Evolutionary conservation across 495 filamentous ascomycete genomes (phyloP), one percentile per base, ranked within the genome.

Genomic region (Recurvomyces mirabilis): DNA sequence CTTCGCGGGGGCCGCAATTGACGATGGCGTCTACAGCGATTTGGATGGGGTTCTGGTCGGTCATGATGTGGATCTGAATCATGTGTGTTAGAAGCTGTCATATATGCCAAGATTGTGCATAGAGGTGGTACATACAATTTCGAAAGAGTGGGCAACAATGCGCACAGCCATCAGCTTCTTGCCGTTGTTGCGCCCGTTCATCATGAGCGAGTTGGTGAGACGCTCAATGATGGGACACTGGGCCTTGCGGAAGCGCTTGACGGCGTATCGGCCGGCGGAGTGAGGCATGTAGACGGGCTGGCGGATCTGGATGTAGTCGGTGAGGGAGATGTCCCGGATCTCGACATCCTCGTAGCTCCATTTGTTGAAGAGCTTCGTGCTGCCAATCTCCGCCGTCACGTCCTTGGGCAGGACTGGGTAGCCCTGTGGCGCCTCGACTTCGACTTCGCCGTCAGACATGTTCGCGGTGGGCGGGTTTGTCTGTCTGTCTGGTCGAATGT

Each of bases 131-230:
- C 87, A 70, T 78, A 94, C 87, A 65, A 99, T 96, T 74, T 95
- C 93, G 70, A 99, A 99, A 58, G 89, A 69, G 73, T 99, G 91
- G 51, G 89, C 88, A 61, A 99, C 89, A 53, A 99, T 99, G 68
- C 91, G 87, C 67, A 95, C 87, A 64, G 91, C 93, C 86, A 93
- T 93, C 54, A 96, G 81, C 85, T 99, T 99, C 82, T 99, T 99
- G 71, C 91, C 91, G 84, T 93, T 96, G 81, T 99, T 99, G 71
- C 91, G 93, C 65, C 91, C 91, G 78, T 99, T 94, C 93, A 96
- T 96, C 91, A 99, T 99, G 58, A 99, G 79, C 20, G 91, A 96
- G 79, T 99, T 99, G 73, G 93, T 96, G 49, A 99, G 81, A 66
- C 91, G 89, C 83, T 99, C 91, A 60, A 99, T 94, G 78, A 99